Evolutionary conservation across 2,329 filamentous ascomycete species (phyloP).

Genomic region (Fusarium graminum): DNA sequence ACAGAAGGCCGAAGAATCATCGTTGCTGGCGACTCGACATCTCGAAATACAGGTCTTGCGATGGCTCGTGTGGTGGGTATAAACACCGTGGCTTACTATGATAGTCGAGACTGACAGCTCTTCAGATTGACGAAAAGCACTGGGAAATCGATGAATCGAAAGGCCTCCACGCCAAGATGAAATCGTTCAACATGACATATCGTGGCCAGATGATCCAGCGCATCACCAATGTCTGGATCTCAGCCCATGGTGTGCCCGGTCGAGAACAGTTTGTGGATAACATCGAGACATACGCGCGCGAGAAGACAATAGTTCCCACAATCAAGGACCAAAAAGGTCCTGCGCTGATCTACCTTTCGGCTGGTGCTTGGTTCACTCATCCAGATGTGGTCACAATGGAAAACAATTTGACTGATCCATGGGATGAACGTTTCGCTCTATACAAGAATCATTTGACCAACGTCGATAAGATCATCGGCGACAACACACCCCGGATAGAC

Average conservation of each 20-base stretch:
- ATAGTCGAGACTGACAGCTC: not conserved
- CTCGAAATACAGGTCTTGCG: not conserved
- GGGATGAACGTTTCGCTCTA: not conserved
- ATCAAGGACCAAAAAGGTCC: conserved; percentile 35
- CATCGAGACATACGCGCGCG: conserved; percentile 29
- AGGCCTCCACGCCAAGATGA: not conserved
- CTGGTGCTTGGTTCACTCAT: conserved; percentile 44
- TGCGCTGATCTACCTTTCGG: conserved; percentile 38
- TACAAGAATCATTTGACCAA: conserved; percentile 19
- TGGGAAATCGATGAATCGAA: not conserved
- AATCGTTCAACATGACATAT: not conserved
- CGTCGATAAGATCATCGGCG: conserved; percentile 25
- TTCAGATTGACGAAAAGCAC: not conserved
- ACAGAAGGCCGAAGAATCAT: not conserved
- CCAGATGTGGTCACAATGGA: not conserved
- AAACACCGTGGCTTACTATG: not conserved
- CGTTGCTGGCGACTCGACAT: not conserved
- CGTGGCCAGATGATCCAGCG: not conserved
- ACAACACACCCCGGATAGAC: not conserved
- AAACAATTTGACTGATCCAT: not conserved
- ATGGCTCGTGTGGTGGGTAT: not conserved
- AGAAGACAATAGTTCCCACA: conserved; percentile 11
- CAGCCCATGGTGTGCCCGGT: not conserved
- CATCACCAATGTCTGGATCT: not conserved
- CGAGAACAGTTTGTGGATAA: conserved; percentile 10